Evolutionary conservation across 2,329 filamentous ascomycete genomes (phyloP).

Genomic region (Aspergillus pseudoterreus): DNA sequence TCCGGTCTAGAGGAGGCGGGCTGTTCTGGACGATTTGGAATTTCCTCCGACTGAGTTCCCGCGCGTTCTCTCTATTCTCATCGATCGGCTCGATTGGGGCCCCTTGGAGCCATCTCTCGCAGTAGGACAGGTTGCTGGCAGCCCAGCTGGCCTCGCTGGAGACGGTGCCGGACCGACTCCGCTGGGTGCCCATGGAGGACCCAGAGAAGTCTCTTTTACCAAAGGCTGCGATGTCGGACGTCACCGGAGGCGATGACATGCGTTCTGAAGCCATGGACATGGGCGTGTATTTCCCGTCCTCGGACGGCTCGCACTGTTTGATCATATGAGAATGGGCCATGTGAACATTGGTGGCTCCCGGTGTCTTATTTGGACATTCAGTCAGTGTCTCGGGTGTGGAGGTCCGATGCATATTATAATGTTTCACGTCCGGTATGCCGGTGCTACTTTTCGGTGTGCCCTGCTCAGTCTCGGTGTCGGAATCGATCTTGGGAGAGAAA

Average conservation of each 20-base stretch:
- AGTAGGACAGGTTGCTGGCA: conserved; percentile 35
- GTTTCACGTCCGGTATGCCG: conserved; percentile 4
- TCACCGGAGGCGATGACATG: conserved; percentile 10
- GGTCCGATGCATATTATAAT: conserved; percentile 15
- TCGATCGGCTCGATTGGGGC: conserved; percentile 30
- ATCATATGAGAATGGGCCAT: conserved; percentile 31
- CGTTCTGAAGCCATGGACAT: conserved; percentile 8
- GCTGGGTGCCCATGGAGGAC: conserved; percentile 22
- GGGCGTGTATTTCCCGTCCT: conserved; percentile 11
- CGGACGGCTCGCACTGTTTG: conserved; percentile 21
- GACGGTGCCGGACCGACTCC: conserved; percentile 30
- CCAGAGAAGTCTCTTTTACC: conserved; percentile 13
- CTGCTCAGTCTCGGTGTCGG: conserved; percentile 16
- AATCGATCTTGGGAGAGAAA: conserved; percentile 20
- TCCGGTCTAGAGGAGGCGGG: conserved; percentile 23
- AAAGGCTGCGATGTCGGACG: conserved; percentile 9
- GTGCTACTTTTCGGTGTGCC: conserved; percentile 6
- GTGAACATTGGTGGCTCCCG: conserved; percentile 27
- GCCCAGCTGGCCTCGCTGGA: conserved; percentile 38
- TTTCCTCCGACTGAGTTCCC: conserved; percentile 31
- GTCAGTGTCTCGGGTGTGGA: conserved; percentile 11
- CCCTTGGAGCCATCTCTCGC: conserved; percentile 35
- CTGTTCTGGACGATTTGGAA: conserved; percentile 36
- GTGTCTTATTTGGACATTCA: conserved; percentile 7
- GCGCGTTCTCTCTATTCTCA: conserved; percentile 20